These are phyloP conservation scores for Lasiosphaeria ovina DNA, from an alignment of 495 filamentous ascomycete genomes.

Conservation along the genomic window DNA sequence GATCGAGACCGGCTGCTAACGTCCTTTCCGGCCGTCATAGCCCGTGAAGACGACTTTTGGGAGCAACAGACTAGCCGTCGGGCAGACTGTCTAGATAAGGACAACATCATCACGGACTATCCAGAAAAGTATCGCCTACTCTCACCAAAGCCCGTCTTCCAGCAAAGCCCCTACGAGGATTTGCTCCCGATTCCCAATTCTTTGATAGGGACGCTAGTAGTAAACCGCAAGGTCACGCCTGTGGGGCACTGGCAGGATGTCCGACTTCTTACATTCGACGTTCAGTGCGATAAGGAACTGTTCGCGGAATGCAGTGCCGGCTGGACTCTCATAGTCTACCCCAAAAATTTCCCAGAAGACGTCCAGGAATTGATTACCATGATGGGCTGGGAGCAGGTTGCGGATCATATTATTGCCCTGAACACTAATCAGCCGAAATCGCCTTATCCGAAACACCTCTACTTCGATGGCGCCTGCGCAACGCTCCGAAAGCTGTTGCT, in stretches of 20 bases:
- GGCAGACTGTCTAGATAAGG: constrained; percentile 32
- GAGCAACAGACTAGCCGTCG: constrained; percentile 12
- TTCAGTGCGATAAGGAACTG: constrained; percentile 22
- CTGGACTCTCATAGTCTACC: constrained; percentile 73
- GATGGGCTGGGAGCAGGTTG: constrained; percentile 72
- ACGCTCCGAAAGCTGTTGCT: constrained; percentile 75
- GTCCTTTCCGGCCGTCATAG: constrained; percentile 8
- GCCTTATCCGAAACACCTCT: constrained; percentile 12
- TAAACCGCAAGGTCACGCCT: constrained; percentile 75
- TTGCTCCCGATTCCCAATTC: constrained; percentile 57
- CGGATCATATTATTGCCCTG: constrained; percentile 50
- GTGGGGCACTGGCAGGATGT: constrained; percentile 90
- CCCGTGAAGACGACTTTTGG: constrained; percentile 11
- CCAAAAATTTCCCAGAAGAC: constrained; percentile 80
- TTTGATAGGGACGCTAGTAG: constrained; percentile 39
- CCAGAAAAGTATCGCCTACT: constrained; percentile 34
- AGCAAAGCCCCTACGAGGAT: constrained; percentile 34
- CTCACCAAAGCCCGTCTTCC: constrained; percentile 1
- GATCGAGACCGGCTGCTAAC: constrained; percentile 10
- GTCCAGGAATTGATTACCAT: constrained; percentile 70
- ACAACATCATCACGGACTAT: constrained; percentile 35
- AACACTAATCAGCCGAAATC: not conserved
- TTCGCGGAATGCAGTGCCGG: constrained; percentile 57
- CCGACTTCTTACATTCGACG: constrained; percentile 63
- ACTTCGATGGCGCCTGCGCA: not conserved